A percentile compares a stretch with the other conserved stretches of the same genome.
Conservation (phyloP, 306 rosid species). For the Crataegus laevigata region DNA sequence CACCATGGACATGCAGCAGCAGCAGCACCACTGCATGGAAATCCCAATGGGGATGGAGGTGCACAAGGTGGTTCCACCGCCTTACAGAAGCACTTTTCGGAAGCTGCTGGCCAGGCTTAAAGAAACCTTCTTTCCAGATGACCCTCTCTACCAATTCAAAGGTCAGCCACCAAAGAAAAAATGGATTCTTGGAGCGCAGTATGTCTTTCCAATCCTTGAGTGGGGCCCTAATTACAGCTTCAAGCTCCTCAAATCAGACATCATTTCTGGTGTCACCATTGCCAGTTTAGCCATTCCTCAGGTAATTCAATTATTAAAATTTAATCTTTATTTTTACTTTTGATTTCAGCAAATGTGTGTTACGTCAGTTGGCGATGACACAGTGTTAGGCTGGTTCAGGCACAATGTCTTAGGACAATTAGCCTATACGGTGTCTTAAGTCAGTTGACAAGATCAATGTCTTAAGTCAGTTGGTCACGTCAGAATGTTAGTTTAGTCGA, state of each 20-base stretch:
- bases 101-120: constrained; percentile 56
- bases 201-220: constrained; percentile 77
- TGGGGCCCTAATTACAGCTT: constrained; percentile 78
- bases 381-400: neutral
- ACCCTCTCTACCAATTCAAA: constrained; percentile 84
- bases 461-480: no score
- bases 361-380: no score
- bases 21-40: constrained; percentile 37
- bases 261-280: constrained; percentile 91
- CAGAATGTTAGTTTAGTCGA: neutral
- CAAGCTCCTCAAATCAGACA: constrained; percentile 74
- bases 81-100: constrained; percentile 36
- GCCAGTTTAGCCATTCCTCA: constrained; percentile 98
- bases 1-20: constrained; percentile 17
- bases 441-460: neutral
- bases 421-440: neutral
- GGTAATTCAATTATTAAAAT: constrained; percentile 19
- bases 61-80: constrained; percentile 79
- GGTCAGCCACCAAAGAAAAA: constrained; percentile 48
- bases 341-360: no score
- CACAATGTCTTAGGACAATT: neutral
- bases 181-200: constrained; percentile 62
- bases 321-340: neutral
- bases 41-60: constrained; percentile 34
- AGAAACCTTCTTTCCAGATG: constrained; percentile 91